phyloP scores from a whole-genome alignment of 2,329 filamentous ascomycete genomes.

The Penicillium sp. region DNA sequence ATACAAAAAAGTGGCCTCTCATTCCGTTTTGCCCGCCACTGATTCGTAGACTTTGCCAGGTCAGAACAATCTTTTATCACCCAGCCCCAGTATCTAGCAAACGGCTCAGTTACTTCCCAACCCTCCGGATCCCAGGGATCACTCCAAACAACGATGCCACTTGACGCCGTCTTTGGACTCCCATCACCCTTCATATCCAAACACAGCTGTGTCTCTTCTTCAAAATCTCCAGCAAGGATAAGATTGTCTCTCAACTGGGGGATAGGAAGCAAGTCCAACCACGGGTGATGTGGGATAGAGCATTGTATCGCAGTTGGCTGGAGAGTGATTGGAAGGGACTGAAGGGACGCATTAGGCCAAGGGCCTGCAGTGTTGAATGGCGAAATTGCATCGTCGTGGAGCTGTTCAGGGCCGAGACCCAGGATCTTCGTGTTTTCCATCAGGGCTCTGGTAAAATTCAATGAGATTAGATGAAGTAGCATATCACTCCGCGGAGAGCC shows the following conservation, averaged over 20 bases:
- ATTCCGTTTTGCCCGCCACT: conserved; percentile 28
- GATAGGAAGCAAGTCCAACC: conserved; percentile 27
- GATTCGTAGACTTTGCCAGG: conserved; percentile 28
- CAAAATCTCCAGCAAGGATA: conserved; percentile 16
- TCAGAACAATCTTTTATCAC: conserved; percentile 26
- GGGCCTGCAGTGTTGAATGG: conserved; percentile 16
- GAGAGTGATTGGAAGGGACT: conserved; percentile 14
- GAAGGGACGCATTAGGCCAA: conserved; percentile 1
- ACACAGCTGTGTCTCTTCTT: conserved; percentile 19
- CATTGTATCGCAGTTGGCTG: conserved; percentile 23
- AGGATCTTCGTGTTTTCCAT: conserved; percentile 17
- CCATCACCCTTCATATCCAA: conserved; percentile 18
- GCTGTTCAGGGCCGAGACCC: conserved; percentile 11
- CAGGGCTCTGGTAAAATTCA: conserved; percentile 20
- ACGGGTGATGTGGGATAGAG: conserved; percentile 23
- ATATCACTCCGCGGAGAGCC: conserved; percentile 19
- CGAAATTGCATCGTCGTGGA: conserved; percentile 22
- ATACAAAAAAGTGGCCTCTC: conserved; percentile 18
- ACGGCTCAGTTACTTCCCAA: conserved; percentile 30
- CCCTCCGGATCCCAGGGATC: conserved; percentile 30
- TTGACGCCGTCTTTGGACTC: background rate
- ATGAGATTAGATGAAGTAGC: conserved; percentile 16
- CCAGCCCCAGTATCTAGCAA: conserved; percentile 31
- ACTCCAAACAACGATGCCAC: conserved; percentile 30
- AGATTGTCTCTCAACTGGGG: conserved; percentile 25